Evolutionary conservation across 2,329 filamentous ascomycete species (phyloP), one percentile per base, ranked within the genome.

Genomic region (Penicillium nordicum): DNA sequence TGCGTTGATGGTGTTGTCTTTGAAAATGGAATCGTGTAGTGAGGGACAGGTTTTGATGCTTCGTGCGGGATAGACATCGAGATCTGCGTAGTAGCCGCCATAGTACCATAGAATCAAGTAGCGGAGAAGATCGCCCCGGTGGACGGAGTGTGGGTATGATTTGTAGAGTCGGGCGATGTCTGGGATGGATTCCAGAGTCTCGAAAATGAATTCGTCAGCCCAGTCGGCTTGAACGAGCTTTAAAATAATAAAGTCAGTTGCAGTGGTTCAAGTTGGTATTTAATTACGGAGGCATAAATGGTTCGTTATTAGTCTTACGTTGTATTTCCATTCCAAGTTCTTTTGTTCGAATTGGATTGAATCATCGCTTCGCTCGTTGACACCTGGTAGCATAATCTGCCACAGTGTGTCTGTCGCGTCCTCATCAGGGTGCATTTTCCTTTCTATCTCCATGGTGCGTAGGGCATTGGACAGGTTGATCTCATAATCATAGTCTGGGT

Each of bases 111-210:
- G 55, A 3, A 74, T 56, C 4, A 74, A 60, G 43, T 74, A 74
- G 16, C 71, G 70, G 12, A 77, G 59, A 62, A 77, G 23, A 71
- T 86, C 41, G 78, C 85, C 40, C 78, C 83, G 5, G 69, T 79
- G 57, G 69, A 82, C 59, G 73, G 80, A 14, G 76, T 87, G 61
- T 0, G 70, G 70, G 32, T 72, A 73, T 37, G 68, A 67, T 32
- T 66, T 58, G 56, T 71, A 73, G 4, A 67, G 30, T 1, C 41
- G 55, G 18, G 59, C 57, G 8, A 73, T 62, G 4, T 68, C 67
- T 4, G 71, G 71, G 3, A 72, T 56, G 5, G 65, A 57, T 4
- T 62, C 58, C 6, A 70, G 50, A 16, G 61, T 62, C 6, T 63
- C 51, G 10, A 54, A 62, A 14, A 72, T 57, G 43, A 71, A 70